These are phyloP conservation scores for Leptographium radiaticola DNA, from an alignment of 2,329 filamentous ascomycete species.

Conservation along the genomic window DNA sequence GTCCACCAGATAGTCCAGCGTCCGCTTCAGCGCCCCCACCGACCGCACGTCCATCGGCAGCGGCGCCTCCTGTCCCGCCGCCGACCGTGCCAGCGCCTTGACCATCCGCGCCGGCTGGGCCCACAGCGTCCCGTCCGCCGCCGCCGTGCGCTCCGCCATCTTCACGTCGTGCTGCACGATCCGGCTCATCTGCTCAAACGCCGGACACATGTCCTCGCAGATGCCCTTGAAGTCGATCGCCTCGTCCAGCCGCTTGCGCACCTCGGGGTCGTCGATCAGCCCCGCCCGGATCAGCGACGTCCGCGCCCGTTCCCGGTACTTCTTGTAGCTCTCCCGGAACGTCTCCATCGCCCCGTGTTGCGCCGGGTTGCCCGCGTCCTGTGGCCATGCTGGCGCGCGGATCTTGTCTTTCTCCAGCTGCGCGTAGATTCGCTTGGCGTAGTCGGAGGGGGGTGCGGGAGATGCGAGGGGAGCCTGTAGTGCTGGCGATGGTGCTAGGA, in stretches of 20 bases:
- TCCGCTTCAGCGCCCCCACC: conserved; percentile 41
- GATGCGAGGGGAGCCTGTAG: no score
- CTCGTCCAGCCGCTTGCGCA: conserved; percentile 46
- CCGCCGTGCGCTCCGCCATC: conserved; percentile 36
- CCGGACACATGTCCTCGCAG: conserved; percentile 57
- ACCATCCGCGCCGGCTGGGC: conserved; percentile 44
- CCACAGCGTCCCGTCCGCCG: conserved; percentile 26
- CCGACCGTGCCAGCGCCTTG: conserved; percentile 54
- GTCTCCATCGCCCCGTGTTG: conserved; percentile 38
- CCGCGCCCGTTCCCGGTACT: conserved; percentile 43
- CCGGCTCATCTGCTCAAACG: conserved; percentile 50
- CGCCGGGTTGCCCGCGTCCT: conserved; percentile 37
- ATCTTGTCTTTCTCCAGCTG: conserved; percentile 43
- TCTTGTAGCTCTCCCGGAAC: conserved; percentile 42
- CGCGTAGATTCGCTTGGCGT: conserved; percentile 36
- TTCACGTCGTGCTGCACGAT: conserved; percentile 49
- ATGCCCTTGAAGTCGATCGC: conserved; percentile 56
- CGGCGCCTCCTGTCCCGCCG: conserved; percentile 54
- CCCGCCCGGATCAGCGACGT: conserved; percentile 43
- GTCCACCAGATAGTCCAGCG: conserved; percentile 51
- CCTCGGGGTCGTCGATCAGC: conserved; percentile 52
- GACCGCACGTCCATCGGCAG: conserved; percentile 56
- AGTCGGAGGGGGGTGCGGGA: conserved; percentile 13
- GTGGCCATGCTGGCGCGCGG: conserved; percentile 40
- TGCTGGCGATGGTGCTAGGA: no score